These are phyloP conservation scores for Lonicera japonica DNA, from an alignment of 129 eudicot genomes.

Conservation along the genomic window DNA sequence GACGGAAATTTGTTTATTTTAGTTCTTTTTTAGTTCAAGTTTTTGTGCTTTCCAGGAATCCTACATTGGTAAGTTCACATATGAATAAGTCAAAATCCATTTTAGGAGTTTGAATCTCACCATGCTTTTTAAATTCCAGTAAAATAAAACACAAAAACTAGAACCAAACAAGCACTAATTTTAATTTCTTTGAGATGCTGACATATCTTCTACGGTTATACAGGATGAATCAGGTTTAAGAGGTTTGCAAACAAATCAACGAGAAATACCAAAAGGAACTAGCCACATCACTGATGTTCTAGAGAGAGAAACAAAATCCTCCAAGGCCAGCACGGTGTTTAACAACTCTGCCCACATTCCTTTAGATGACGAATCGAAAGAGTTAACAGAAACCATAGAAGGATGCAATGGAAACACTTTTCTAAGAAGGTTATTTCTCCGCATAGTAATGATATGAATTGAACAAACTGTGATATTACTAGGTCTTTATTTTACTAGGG, in stretches of 20 bases:
- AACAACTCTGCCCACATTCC: constrained; percentile 18
- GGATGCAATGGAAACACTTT: constrained; percentile 52
- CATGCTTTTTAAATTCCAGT: too few species aligned
- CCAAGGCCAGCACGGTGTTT: constrained; percentile 18
- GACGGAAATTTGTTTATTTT: too few species aligned
- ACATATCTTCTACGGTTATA: too few species aligned
- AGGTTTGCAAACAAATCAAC: constrained; percentile 23
- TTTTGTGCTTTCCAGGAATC: too few species aligned
- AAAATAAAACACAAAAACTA: too few species aligned
- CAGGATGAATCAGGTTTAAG: constrained; percentile 45
- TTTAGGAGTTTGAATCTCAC: too few species aligned
- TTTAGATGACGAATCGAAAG: constrained; percentile 34
- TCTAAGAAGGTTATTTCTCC: constrained; percentile 52
- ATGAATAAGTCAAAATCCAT: too few species aligned
- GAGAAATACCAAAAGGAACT: constrained; percentile 21
- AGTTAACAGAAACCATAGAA: constrained; percentile 37
- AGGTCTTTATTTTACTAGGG: not conserved
- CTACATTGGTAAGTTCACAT: too few species aligned
- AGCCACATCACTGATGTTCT: constrained; percentile 16
- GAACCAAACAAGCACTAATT: too few species aligned
- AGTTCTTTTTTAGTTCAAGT: too few species aligned
- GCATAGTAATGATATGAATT: not conserved
- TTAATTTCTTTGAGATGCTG: too few species aligned
- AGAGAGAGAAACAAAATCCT: constrained; percentile 17
- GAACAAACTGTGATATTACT: not conserved